Evolutionary conservation across 352 stramenopile genomes (phyloP).

Genomic region (Globisporangium mamillatum): DNA sequence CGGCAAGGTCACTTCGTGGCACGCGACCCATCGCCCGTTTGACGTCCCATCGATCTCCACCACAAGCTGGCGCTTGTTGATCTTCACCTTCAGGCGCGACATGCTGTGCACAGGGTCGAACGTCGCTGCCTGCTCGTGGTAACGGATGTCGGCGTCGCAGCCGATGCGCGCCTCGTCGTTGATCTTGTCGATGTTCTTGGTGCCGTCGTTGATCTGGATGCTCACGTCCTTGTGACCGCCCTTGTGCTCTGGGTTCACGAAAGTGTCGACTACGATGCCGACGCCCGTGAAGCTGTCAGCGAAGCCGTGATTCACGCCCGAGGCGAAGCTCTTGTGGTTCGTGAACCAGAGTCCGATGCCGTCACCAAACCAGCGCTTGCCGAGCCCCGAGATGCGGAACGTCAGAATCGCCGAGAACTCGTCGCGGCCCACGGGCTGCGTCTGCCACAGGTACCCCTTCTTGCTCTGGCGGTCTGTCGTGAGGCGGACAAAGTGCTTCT

Average conservation of each 20-base stretch:
- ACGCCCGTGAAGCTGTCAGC: slow-evolving; percentile 72
- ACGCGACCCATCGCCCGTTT: slow-evolving; percentile 61
- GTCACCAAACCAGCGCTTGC: slow-evolving; percentile 84
- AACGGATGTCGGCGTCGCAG: slow-evolving; percentile 76
- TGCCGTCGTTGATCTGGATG: slow-evolving; percentile 79
- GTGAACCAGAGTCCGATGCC: slow-evolving; percentile 85
- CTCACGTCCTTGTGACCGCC: slow-evolving; percentile 84
- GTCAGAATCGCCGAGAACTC: slow-evolving; percentile 64
- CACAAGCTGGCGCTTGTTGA: slow-evolving; percentile 49
- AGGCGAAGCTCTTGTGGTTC: slow-evolving; percentile 46
- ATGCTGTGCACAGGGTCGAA: slow-evolving; percentile 83
- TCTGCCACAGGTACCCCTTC: slow-evolving; percentile 77
- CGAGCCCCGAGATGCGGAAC: slow-evolving; percentile 81
- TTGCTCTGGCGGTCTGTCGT: slow-evolving; percentile 88
- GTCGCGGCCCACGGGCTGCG: slow-evolving; percentile 45
- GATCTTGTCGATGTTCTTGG: slow-evolving; percentile 62
- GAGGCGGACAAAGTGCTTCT: slow-evolving; percentile 87
- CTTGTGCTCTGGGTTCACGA: slow-evolving; percentile 79
- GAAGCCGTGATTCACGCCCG: slow-evolving; percentile 76
- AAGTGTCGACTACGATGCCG: slow-evolving; percentile 83
- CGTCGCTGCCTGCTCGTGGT: slow-evolving; percentile 71
- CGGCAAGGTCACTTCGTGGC: slow-evolving; percentile 59
- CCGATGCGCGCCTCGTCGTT: slow-evolving; percentile 64
- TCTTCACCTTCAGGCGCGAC: slow-evolving; percentile 75
- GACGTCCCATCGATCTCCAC: slow-evolving; percentile 68